Evolutionary conservation across 148 eudicot genomes (phyloP), one percentile per base, ranked within the genome.

Genomic region (Rhododendron vialii): DNA sequence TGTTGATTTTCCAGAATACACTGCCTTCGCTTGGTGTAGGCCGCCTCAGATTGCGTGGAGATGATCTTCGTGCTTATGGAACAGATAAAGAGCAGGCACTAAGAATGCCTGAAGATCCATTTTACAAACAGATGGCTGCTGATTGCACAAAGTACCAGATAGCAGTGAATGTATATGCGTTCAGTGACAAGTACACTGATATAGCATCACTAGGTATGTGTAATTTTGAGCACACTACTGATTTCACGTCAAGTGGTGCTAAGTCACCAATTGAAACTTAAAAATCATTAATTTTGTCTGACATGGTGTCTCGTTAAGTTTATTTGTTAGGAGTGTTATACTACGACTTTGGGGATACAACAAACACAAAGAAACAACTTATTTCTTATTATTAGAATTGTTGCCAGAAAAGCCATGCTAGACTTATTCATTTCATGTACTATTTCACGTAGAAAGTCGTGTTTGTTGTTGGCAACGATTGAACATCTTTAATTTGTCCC

Each of bases 121-220:
- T 97, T 86, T 97, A 97, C 91, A 97, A 97, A 90, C 99, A 97
- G 90, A 97, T 94, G 98, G 99, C 99, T 87, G 99, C 98, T 87
- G 98, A 97, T 90, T 93, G 93, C 81, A 93, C 98, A 14, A 97
- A 97, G 92, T 93, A 86, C 88, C 98, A 97, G 95, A 94, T 97
- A 88, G 95, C 94, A 65, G 95, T 94, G 45, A 95, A 97, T 84
- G 89, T 95, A 17, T 97, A 95, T 89, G 98, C 99, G 69, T 93
- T 95, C 91, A 95, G 99, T 89, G 99, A 97, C 90, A 97, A 97
- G 89, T 97, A 95, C 90, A 93, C 93, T 65, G 99, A 97, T 87
- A 91, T 97, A 87, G 99, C 99, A 48, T 94, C 99, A 82, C 85
- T 97, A 85, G 99, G 99, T 97, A 93, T 73, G 90, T 51, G 41